Percentiles rank a stretch among this genome's conserved stretches.
Conservation (phyloP, 2,329 filamentous ascomycete genomes). For the Exophiala sp. region DNA sequence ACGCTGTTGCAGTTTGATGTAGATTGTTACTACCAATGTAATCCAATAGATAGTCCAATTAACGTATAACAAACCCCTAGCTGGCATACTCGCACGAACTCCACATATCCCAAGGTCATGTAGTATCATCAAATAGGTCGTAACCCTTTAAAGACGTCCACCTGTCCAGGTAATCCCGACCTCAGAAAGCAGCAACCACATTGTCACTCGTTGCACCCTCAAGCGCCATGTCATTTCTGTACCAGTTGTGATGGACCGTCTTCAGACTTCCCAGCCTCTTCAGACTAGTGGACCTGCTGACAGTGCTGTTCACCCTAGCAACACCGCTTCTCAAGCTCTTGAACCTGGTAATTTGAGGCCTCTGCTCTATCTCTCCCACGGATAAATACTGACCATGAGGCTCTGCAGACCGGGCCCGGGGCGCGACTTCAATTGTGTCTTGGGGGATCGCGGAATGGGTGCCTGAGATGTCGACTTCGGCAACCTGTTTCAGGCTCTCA, state of each 20-base stretch:
- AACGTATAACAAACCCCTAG: neutral
- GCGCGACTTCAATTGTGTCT: constrained; percentile 20
- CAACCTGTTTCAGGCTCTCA: constrained; percentile 15
- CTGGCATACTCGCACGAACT: no score
- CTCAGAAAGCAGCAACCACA: constrained; percentile 22
- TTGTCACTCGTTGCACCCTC: constrained; percentile 22
- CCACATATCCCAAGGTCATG: neutral
- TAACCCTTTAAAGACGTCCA: constrained; percentile 4
- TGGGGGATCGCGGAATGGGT: constrained; percentile 7
- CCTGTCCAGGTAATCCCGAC: constrained; percentile 2
- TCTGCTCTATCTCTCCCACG: constrained; percentile 10
- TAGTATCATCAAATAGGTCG: constrained; percentile 10
- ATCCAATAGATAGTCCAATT: neutral
- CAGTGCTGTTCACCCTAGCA: constrained; percentile 37
- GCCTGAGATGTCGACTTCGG: constrained; percentile 4
- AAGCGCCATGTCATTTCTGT: constrained; percentile 26
- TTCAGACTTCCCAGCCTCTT: constrained; percentile 66
- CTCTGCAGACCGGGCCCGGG: constrained; percentile 12
- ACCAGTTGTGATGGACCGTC: constrained; percentile 27
- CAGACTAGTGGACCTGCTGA: constrained; percentile 86
- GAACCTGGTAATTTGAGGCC: constrained; percentile 27
- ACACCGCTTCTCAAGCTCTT: constrained; percentile 28
- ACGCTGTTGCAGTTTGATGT: no score
- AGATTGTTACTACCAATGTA: no score
- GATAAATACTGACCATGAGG: constrained; percentile 13